Base-by-base conservation (phyloP, 768 basidiomycete species). In the Phlebiopsis gigantea region DNA sequence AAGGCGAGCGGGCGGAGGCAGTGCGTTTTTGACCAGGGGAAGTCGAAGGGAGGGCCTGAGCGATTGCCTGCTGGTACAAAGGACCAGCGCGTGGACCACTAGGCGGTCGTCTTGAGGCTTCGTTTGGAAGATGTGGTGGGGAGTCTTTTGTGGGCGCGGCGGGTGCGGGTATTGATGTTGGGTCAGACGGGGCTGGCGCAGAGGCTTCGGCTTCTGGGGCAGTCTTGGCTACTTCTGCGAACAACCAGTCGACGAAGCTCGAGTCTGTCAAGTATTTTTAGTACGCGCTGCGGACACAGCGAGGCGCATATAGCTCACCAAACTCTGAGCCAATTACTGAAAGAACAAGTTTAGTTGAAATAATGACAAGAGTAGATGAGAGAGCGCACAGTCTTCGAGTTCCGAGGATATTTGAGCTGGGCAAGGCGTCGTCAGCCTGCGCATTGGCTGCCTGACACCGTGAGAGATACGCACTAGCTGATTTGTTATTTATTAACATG, bases 401-500 rank as follows among this genome's bases (percentile, higher is more conserved):
- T 95, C 93, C 28, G 77, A 73, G n/a, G 87, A 88, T 71, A 96
- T 92, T 79, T 93, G 90, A 47, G 80, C 93, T 89, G 66, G 50
- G 42, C n/a, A 53, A 43, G 25, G 31, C 61, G 56, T 63, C n/a
- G 31, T 53, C 39, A 52, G 79, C 90, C 88, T 65, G 54, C 34
- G 34, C 12, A 39, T n/a, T n/a, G n/a, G 34, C 34, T 12, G 34
- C 12, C 34, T 17, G 34, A 17, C 12, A 3, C 34, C 12, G 17
- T 29, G 42, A 44, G 46, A 45, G 24, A 10, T 43, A 45, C 84
- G 30, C 63, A 87, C 90, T 80, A 60, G 82, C 71, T 57, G 87
- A 85, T 76, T 94, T 95, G 71, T 90, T 89, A 68, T 95, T 95
- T 62, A 93, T 93, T 46, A 95, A 81, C 93, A 95, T 93, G 57